Evolutionary conservation across 148 eudicot species (phyloP).

Genomic region (Rhododendron mucronatum): DNA sequence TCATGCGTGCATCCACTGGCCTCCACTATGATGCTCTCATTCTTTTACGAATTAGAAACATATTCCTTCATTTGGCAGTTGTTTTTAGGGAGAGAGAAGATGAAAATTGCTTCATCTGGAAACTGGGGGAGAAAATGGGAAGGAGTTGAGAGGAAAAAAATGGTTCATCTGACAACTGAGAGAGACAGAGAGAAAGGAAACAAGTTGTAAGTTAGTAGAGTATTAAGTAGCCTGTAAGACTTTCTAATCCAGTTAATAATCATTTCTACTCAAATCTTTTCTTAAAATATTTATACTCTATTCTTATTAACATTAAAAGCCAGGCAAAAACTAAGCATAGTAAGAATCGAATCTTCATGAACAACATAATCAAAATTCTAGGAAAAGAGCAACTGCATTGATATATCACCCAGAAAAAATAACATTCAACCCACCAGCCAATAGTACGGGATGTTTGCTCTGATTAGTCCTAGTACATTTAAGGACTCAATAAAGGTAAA

Average conservation of each 20-base stretch:
- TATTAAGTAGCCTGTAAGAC: background rate
- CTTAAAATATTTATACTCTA: background rate
- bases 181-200: background rate
- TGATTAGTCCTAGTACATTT: background rate
- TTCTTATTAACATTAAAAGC: background rate
- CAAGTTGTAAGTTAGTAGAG: background rate
- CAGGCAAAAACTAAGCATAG: background rate
- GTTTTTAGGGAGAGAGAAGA: background rate
- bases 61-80: background rate
- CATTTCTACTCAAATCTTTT: background rate
- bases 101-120: background rate
- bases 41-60: conserved; percentile 4
- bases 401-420: background rate
- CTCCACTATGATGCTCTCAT: background rate
- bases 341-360: background rate
- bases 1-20: background rate
- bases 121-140: background rate
- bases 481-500: background rate
- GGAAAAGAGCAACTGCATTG: background rate
- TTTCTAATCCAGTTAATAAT: background rate
- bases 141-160: background rate
- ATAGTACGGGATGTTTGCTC: background rate
- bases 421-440: background rate
- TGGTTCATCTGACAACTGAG: background rate
- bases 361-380: background rate